Evolutionary conservation across 495 filamentous ascomycete species (phyloP).

Genomic region (Penicillium ochrochloron): DNA sequence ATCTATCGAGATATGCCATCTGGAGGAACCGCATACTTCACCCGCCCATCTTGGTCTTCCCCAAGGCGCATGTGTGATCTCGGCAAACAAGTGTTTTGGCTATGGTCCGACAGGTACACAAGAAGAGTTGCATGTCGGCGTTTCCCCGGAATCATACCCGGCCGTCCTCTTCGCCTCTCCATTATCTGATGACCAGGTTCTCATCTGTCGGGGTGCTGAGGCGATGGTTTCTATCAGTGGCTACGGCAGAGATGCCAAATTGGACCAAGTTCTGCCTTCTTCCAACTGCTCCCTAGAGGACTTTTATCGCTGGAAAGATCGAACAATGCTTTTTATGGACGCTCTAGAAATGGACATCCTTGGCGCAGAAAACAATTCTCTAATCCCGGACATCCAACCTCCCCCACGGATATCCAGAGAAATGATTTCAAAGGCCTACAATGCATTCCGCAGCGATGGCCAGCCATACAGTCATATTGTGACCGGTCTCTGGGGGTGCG

Average conservation of each 20-base stretch:
- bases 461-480: neutral
- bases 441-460: neutral
- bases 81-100: neutral
- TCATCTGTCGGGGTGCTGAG: neutral
- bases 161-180: neutral
- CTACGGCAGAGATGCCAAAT: neutral
- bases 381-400: neutral
- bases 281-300: neutral
- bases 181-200: neutral
- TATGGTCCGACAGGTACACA: neutral
- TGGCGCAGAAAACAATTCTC: neutral
- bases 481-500: conserved; percentile 1
- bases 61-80: neutral
- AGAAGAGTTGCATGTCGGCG: conserved; percentile 1
- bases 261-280: neutral
- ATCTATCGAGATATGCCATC: neutral
- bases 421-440: conserved; percentile 1
- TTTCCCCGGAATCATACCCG: neutral
- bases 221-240: neutral
- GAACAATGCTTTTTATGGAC: conserved; percentile 2
- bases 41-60: neutral
- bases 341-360: conserved; percentile 1
- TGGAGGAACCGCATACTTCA: neutral
- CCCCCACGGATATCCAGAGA: neutral
- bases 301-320: neutral